phyloP scores from a whole-genome alignment of 805 yeast species.

The Candida endomychidarum region DNA sequence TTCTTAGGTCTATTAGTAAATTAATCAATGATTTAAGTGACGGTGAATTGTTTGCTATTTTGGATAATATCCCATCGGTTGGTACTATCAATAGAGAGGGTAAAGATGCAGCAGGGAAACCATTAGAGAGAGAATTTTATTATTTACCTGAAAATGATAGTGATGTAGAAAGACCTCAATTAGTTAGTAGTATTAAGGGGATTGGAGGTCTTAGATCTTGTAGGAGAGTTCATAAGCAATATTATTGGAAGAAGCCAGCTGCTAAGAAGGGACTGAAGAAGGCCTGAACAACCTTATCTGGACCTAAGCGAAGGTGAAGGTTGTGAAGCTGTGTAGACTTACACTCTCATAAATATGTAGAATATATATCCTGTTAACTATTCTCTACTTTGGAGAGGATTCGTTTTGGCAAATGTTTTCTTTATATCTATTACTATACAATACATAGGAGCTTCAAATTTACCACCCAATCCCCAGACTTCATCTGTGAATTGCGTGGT shows the following conservation, averaged over 20 bases:
- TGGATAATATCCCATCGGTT: conserved; percentile 54
- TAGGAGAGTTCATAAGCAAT: conserved; percentile 91
- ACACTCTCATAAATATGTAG: not conserved
- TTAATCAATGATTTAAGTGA: conserved; percentile 48
- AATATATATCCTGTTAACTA: too few species aligned
- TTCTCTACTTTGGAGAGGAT: too few species aligned
- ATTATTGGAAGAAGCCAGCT: conserved; percentile 68
- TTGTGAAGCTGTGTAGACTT: not conserved
- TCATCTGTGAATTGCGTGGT: too few species aligned
- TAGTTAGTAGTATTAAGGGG: conserved; percentile 80
- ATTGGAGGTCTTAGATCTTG: conserved; percentile 80
- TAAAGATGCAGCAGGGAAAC: conserved; percentile 95
- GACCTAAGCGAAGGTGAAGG: not conserved
- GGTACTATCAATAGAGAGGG: conserved; percentile 91
- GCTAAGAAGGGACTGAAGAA: conserved; percentile 32
- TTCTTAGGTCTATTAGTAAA: conserved; percentile 61
- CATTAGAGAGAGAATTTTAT: conserved; percentile 90
- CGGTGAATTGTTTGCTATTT: conserved; percentile 43
- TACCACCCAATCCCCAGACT: too few species aligned
- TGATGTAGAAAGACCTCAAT: conserved; percentile 63
- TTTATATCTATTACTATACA: too few species aligned
- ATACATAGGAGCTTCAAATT: too few species aligned
- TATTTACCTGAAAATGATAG: conserved; percentile 81
- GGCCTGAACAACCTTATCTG: not conserved
- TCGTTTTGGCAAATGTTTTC: too few species aligned